Evolutionary conservation across 2,329 filamentous ascomycete species (phyloP).

Genomic region (Massarina eburnea): DNA sequence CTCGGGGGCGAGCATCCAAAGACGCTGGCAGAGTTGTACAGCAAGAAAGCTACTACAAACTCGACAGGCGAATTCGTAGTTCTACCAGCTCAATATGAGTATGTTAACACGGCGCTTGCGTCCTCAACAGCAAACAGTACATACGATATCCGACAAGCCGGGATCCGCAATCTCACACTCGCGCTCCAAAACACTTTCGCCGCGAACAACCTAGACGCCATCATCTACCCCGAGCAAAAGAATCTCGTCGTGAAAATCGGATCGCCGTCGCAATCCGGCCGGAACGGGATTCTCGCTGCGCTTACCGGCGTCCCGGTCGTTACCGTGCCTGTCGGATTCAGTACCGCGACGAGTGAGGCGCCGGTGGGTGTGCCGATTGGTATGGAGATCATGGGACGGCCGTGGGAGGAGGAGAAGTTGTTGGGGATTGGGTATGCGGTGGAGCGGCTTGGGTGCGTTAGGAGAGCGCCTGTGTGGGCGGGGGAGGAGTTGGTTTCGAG

Average conservation of each 20-base stretch:
- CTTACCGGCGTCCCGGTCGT: slow-evolving; percentile 57
- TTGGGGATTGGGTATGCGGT: slow-evolving; percentile 57
- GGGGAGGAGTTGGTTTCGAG: slow-evolving; percentile 42
- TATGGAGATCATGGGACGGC: slow-evolving; percentile 63
- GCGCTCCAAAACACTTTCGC: slow-evolving; percentile 56
- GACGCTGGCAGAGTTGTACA: slow-evolving; percentile 55
- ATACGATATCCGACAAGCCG: slow-evolving; percentile 52
- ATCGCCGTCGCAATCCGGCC: slow-evolving; percentile 58
- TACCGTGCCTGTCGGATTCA: slow-evolving; percentile 58
- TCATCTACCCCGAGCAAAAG: slow-evolving; percentile 67
- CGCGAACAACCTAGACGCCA: slow-evolving; percentile 53
- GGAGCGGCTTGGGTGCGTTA: slow-evolving; percentile 49
- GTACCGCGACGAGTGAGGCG: slow-evolving; percentile 50
- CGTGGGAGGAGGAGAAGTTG: slow-evolving; percentile 58
- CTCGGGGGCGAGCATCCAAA: slow-evolving; percentile 48
- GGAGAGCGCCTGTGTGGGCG: slow-evolving; percentile 52
- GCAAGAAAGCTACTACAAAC: slow-evolving; percentile 32
- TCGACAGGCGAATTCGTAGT: slow-evolving; percentile 57
- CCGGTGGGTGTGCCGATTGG: slow-evolving; percentile 63
- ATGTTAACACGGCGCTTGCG: slow-evolving; percentile 53
- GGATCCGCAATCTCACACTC: slow-evolving; percentile 56
- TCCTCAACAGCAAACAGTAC: slow-evolving; percentile 56
- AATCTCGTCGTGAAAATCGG: slow-evolving; percentile 64
- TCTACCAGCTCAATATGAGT: slow-evolving; percentile 60
- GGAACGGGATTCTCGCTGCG: slow-evolving; percentile 61